Evolutionary conservation across 352 stramenopile genomes (phyloP), one percentile per base, ranked within the genome.

Genomic region (Globisporangium heterothallicum): DNA sequence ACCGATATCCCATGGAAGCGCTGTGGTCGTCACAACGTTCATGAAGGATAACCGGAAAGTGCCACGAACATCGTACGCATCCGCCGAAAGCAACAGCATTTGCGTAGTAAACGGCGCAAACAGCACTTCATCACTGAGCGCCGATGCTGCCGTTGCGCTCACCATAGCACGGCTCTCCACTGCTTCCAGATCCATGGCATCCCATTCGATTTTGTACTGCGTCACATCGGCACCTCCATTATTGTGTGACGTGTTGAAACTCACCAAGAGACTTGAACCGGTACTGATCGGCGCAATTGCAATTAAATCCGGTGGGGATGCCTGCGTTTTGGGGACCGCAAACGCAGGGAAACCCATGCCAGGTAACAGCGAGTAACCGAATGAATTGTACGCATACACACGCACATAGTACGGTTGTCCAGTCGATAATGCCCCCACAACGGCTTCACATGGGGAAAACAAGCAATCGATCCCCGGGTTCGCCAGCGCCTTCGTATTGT

Each of bases 141-240:
- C 50, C 8, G 56, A 46, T 18, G 70, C 63, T 10, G 55, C 61
- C 0, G 48, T 47, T 34, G 61, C 26, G 44, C 65, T 64, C 2
- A 52, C 53, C 3, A 75, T 58, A 1, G 72, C 72, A 8, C 58
- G 65, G 6, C 59, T 41, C 21, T 74, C 53, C 8, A 92, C 59
- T 6, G 78, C 74, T 12, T 85, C 72, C 7, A 94, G 50, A 41
- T 92, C 86, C 68, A 97, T 89, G 3, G 71, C 76, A 57, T 98
- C 93, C 91, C 90, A 98, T 42, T 97, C 88, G 45, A 98, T 82
- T 52, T 90, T 88, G 61, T 96, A 97, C 51, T 88, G 68, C 12
- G 66, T 94, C n/a, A 96, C 75, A 1, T 65, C 60, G 0, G 79
- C 73, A 7, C 91, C 91, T 6, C 91, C 91, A 42, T 94, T 75